These are phyloP conservation scores for Craspedostauros australis DNA, from an alignment of 108 stramenopile species.

Conservation along the genomic window DNA sequence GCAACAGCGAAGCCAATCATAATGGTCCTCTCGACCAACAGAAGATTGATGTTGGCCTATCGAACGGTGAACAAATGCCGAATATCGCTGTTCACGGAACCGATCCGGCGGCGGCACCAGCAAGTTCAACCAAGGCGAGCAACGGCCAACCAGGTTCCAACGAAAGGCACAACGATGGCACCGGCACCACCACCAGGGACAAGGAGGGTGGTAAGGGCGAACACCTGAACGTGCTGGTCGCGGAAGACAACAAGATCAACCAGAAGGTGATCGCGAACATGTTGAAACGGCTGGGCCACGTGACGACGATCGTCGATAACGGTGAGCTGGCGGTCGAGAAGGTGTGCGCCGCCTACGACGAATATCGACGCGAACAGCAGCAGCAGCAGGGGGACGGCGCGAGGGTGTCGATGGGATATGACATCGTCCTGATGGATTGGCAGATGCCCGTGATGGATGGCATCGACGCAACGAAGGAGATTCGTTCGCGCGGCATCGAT, in stretches of 20 bases:
- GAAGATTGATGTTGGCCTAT: too few species aligned
- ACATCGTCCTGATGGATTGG: conserved; percentile 61
- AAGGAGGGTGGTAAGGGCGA: background rate
- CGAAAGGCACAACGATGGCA: conserved; percentile 4
- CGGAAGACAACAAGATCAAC: conserved; percentile 52
- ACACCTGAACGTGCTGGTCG: conserved; percentile 30
- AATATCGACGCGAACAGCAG: too few species aligned
- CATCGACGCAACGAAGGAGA: conserved; percentile 33
- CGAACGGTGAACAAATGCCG: too few species aligned
- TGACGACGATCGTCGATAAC: conserved; percentile 16
- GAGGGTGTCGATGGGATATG: too few species aligned
- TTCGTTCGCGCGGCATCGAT: background rate
- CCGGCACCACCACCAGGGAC: background rate
- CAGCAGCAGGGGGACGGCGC: too few species aligned
- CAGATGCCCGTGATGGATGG: conserved; percentile 75
- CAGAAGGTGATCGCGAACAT: conserved; percentile 30
- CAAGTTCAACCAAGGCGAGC: background rate
- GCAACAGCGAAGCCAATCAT: too few species aligned
- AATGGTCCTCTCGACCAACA: too few species aligned
- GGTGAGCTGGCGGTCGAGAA: conserved; percentile 28
- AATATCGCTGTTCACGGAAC: too few species aligned
- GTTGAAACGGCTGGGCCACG: conserved; percentile 32
- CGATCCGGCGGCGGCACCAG: too few species aligned
- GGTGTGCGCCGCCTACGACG: background rate
- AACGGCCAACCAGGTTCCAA: too few species aligned